phyloP scores from a whole-genome alignment of 2,329 filamentous ascomycete genomes.

The Dissoconium aciculare region DNA sequence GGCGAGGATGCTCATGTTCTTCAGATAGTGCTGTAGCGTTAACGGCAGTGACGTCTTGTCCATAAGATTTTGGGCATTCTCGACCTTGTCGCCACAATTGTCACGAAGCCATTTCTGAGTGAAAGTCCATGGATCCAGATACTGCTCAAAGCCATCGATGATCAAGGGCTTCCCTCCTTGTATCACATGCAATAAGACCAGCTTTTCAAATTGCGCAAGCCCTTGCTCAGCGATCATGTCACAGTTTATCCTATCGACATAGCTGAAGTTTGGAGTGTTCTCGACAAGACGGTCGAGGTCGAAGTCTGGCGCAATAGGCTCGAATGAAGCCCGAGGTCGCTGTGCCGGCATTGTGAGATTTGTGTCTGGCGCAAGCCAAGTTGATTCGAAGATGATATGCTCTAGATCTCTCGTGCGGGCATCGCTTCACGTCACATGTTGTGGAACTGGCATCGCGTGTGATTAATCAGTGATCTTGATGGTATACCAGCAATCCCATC shows the following conservation, averaged over 20 bases:
- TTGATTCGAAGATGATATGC: no score
- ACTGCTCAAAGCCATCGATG: conserved; percentile 71
- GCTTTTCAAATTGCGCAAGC: conserved; percentile 66
- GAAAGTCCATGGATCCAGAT: conserved; percentile 64
- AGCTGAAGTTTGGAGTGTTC: conserved; percentile 68
- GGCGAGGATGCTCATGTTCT: conserved; percentile 69
- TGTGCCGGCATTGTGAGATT: conserved; percentile 58
- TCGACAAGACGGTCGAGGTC: conserved; percentile 65
- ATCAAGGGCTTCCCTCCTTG: conserved; percentile 75
- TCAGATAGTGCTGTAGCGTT: conserved; percentile 78
- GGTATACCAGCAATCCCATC: no score
- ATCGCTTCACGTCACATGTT: no score
- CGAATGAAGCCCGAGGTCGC: conserved; percentile 76
- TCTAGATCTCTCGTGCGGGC: no score
- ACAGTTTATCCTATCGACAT: conserved; percentile 64
- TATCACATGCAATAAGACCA: conserved; percentile 72
- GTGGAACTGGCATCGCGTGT: no score
- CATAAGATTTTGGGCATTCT: conserved; percentile 69
- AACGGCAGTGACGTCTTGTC: conserved; percentile 62
- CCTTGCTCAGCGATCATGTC: conserved; percentile 65
- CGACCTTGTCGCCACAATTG: conserved; percentile 66
- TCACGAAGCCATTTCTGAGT: conserved; percentile 64
- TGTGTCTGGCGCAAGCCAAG: no score
- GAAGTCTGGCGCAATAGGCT: conserved; percentile 75
- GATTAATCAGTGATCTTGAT: no score